phyloP scores from a whole-genome alignment of 1,139 yeast genomes.

The Suhomyces bolitotheri region DNA sequence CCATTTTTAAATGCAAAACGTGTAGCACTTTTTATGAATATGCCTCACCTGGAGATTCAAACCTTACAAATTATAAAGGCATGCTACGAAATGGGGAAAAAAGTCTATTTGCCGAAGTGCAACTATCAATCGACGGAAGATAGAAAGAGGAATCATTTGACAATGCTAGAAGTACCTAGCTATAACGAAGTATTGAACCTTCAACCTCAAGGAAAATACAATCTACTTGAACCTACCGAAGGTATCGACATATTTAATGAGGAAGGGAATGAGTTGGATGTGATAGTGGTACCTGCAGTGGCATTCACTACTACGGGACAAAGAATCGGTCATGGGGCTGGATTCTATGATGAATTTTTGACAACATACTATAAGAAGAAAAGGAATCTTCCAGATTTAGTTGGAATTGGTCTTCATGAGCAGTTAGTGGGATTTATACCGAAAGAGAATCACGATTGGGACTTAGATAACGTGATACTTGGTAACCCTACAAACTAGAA shows the following conservation, averaged over 20 bases:
- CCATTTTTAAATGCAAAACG: slow-evolving; percentile 45
- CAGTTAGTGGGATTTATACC: slow-evolving; percentile 67
- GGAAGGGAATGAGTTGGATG: slow-evolving; percentile 53
- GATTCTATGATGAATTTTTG: slow-evolving; percentile 83
- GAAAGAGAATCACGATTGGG: slow-evolving; percentile 68
- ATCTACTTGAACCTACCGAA: slow-evolving; percentile 63
- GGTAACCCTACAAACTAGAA: slow-evolving; percentile 6
- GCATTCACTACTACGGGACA: slow-evolving; percentile 60
- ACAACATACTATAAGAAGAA: slow-evolving; percentile 44
- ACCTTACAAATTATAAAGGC: slow-evolving; percentile 51
- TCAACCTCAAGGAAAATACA: slow-evolving; percentile 67
- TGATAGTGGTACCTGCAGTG: slow-evolving; percentile 82
- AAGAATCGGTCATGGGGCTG: slow-evolving; percentile 91
- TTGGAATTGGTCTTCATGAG: slow-evolving; percentile 72
- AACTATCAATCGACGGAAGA: slow-evolving; percentile 20
- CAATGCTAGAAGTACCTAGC: slow-evolving; percentile 53
- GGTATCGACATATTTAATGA: slow-evolving; percentile 37
- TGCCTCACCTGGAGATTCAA: slow-evolving; percentile 63
- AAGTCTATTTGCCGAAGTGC: slow-evolving; percentile 56
- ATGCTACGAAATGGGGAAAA: slow-evolving; percentile 47
- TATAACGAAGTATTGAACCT: slow-evolving; percentile 46
- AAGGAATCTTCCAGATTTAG: slow-evolving; percentile 39
- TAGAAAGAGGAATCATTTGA: slow-evolving; percentile 49
- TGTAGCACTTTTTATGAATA: slow-evolving; percentile 65
- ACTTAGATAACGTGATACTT: slow-evolving; percentile 59